These are phyloP conservation scores for Aspergillus fumigatus DNA, from an alignment of 2,329 filamentous ascomycete genomes.

Conservation along the genomic window DNA sequence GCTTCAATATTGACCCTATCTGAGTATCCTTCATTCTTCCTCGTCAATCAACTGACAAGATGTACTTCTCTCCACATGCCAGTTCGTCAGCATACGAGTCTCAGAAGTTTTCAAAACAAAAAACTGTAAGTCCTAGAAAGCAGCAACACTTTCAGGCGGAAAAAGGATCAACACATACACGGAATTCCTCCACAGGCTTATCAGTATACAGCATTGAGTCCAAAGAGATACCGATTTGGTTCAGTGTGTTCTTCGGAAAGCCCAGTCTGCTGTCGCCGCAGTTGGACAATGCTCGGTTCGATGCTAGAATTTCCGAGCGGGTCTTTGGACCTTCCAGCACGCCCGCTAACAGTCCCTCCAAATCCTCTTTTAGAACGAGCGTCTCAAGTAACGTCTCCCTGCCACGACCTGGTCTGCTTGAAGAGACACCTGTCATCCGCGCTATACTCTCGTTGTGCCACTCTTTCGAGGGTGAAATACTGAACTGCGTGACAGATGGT, in stretches of 20 bases:
- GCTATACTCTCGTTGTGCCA: not conserved
- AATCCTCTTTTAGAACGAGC: not conserved
- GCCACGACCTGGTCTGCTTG: not conserved
- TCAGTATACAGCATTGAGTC: not conserved
- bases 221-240: conserved; percentile 2
- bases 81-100: not conserved
- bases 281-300: conserved; percentile 3
- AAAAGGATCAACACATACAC: not conserved
- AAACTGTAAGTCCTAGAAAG: not conserved
- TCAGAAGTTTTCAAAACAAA: not conserved
- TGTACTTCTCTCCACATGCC: not conserved
- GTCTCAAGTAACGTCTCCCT: not conserved
- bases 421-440: not conserved
- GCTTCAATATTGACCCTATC: not conserved
- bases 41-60: not conserved
- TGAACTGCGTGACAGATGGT: not conserved
- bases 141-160: not conserved
- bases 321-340: not conserved
- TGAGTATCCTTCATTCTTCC: not conserved
- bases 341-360: not conserved
- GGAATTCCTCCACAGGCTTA: not conserved
- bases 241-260: conserved; percentile 5
- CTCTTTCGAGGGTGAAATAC: not conserved
- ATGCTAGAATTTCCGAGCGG: not conserved
- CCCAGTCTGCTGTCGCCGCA: not conserved